A percentile compares a stretch with the other conserved stretches of the same genome.
Conservation (phyloP, 2,329 filamentous ascomycete species). For the Claviceps fusiformis region DNA sequence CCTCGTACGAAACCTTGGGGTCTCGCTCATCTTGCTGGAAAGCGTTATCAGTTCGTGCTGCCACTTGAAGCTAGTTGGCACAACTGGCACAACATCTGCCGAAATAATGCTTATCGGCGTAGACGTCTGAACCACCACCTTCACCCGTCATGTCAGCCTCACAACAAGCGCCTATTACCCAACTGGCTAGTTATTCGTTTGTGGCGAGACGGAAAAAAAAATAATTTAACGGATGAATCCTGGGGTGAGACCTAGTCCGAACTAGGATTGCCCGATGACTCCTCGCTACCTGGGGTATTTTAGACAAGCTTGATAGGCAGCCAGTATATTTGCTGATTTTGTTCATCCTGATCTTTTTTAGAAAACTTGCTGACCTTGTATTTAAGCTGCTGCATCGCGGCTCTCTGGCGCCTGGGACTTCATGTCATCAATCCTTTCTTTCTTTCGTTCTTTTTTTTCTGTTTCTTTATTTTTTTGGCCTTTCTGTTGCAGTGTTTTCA, state of each 20-base stretch:
- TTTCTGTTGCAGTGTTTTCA: not conserved
- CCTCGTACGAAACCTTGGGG: too few species aligned
- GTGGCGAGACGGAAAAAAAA: not conserved
- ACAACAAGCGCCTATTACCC: not conserved
- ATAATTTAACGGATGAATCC: not conserved
- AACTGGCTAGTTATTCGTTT: not conserved
- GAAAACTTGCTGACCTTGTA: not conserved
- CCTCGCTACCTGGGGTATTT: conserved; percentile 1
- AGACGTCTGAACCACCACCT: not conserved
- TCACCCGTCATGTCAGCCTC: not conserved
- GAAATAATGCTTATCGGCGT: not conserved
- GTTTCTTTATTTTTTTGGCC: not conserved
- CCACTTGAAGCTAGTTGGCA: not conserved
- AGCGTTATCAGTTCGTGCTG: too few species aligned
- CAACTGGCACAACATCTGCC: not conserved
- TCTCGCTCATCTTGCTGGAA: too few species aligned
- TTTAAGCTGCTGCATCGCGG: not conserved
- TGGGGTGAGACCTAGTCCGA: conserved; percentile 1
- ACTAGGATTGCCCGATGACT: conserved; percentile 5
- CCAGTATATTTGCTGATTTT: not conserved
- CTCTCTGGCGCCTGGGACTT: not conserved
- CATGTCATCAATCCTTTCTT: too few species aligned
- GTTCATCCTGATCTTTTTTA: not conserved
- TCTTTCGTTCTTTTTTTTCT: not conserved
- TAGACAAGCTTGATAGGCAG: not conserved